Evolutionary conservation across 2,329 filamentous ascomycete genomes (phyloP).

Genomic region (Cercospora sojina): DNA sequence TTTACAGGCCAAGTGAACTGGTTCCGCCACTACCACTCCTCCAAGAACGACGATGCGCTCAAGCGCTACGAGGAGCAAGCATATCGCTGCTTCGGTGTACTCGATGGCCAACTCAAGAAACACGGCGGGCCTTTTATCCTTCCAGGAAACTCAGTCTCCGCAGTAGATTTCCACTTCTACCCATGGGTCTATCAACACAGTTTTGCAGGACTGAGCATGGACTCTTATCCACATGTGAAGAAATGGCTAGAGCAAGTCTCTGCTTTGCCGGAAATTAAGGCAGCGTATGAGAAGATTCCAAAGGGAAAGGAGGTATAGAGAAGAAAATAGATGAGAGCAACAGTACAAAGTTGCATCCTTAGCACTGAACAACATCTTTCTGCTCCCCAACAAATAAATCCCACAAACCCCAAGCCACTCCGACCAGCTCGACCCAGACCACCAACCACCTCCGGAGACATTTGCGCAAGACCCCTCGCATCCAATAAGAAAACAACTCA

Average conservation of each 20-base stretch:
- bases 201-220: slow-evolving; percentile 43
- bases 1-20: slow-evolving; percentile 39
- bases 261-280: slow-evolving; percentile 42
- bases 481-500: not conserved
- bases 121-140: slow-evolving; percentile 42
- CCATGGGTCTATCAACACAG: slow-evolving; percentile 43
- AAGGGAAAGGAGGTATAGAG: slow-evolving; percentile 28
- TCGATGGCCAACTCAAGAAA: slow-evolving; percentile 45
- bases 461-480: not conserved
- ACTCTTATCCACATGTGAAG: slow-evolving; percentile 42
- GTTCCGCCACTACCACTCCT: slow-evolving; percentile 43
- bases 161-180: slow-evolving; percentile 47
- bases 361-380: no score
- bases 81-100: slow-evolving; percentile 45
- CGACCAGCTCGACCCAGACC: not conserved
- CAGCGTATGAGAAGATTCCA: slow-evolving; percentile 42
- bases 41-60: slow-evolving; percentile 46
- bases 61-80: slow-evolving; percentile 43
- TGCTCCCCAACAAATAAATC: no score
- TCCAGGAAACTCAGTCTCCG: slow-evolving; percentile 37
- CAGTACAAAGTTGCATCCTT: not conserved
- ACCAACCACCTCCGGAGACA: not conserved
- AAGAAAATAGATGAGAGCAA: not conserved
- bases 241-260: slow-evolving; percentile 43
- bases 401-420: not conserved